Evolutionary conservation across 176 grass and related monocot species (phyloP).

Genomic region (Eleusine coracana): DNA sequence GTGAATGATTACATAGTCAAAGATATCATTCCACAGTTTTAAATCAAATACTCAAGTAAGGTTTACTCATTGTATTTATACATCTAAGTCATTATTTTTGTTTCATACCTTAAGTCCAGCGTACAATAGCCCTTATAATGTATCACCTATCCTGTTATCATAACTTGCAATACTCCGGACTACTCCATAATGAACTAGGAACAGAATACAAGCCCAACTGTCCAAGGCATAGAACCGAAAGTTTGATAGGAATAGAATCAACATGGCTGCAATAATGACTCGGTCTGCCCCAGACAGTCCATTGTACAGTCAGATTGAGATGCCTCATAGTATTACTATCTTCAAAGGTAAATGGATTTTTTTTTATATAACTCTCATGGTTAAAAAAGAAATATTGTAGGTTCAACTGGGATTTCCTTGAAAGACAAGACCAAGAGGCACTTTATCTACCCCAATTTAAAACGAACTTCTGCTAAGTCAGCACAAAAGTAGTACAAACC

Average conservation of each 20-base stretch:
- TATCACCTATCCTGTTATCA: neutral
- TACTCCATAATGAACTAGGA: neutral
- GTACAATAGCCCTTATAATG: neutral
- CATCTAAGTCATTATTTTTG: neutral
- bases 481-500: conserved; percentile 1
- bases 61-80: conserved; percentile 10
- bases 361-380: neutral
- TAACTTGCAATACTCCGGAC: neutral
- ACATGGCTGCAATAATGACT: neutral
- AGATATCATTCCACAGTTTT: conserved; percentile 54
- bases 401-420: neutral
- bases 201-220: neutral
- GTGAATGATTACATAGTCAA: conserved; percentile 65
- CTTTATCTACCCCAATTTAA: neutral
- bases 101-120: conserved; percentile 10
- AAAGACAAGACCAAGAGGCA: neutral
- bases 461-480: neutral
- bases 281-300: neutral
- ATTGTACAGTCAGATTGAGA: neutral
- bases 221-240: neutral
- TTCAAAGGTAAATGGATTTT: neutral
- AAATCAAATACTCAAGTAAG: conserved; percentile 38
- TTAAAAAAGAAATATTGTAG: conserved; percentile 8
- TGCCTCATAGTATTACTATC: neutral
- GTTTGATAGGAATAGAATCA: neutral